Base-by-base conservation (phyloP, 202 grass and related monocot species). In the Carex arenaria region DNA sequence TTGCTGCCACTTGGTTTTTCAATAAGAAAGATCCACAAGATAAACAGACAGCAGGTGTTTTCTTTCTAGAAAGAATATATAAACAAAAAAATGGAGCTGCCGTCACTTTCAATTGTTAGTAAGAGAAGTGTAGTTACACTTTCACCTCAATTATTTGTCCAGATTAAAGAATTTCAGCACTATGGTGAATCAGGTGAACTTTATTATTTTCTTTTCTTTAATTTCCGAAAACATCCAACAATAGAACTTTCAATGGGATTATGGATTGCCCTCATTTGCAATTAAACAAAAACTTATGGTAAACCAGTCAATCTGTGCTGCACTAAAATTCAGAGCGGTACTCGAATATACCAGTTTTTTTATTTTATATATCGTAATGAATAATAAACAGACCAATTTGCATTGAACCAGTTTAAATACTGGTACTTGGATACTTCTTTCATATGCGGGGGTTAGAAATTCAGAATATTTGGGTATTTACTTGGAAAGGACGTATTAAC, bases 41-140 rank as follows among this genome's bases (percentile, higher is more conserved):
- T 47, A 10, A 82, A 38, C 6, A 12, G 10, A 51, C 23, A 18
- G 31, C 38, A 82, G 10, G 56, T 81, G 57, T 65, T 81, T 60
- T 66, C 49, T 82, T 82, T 69, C 43, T 69, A 64, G 79, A 69
- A 69, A 82, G 3, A 68, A 13, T 4, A 69, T 30, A 80, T 6
- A 36, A 19, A 59, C 28, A 20, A 22, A 69, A 52, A 75, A 4
- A 32, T 31, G 80, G 2, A 40, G 62, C 51, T 56, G 10, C 8
- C 0, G 65, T 82, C 64, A 10, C 49, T 82, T 69, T 82, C 80
- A 82, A 82, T 36, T 70, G 65, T 67, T 57, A 67, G 65, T n/a
- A 82, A 2, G 28, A 13, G 36, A n/a, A 82, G 61, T 78, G 54
- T 38, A 20, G 70, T n/a, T 34, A 77, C 51, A 76, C 13, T 57